Evolutionary conservation across 2,329 filamentous ascomycete genomes (phyloP).

Genomic region (Exophiala bonariae): DNA sequence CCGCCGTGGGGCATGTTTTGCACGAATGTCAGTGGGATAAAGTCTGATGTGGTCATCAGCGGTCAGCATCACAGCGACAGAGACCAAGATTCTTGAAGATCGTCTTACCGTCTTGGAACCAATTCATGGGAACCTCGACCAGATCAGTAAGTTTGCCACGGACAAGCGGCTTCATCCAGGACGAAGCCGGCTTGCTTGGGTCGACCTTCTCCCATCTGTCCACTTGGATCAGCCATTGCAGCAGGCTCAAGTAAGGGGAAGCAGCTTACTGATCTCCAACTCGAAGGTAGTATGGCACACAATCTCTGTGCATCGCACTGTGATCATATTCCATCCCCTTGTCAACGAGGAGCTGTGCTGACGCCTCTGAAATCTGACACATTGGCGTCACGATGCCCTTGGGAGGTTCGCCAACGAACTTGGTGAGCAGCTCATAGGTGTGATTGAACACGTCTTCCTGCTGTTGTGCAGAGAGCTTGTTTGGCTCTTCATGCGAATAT

Average conservation of each 20-base stretch:
- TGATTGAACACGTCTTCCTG: conserved; percentile 79
- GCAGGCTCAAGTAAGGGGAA: conserved; percentile 44
- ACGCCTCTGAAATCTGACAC: conserved; percentile 71
- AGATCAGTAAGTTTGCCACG: conserved; percentile 39
- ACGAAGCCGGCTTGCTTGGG: conserved; percentile 39
- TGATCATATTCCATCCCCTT: conserved; percentile 47
- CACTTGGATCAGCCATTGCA: conserved; percentile 43
- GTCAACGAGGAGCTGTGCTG: conserved; percentile 47
- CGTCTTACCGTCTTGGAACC: conserved; percentile 43
- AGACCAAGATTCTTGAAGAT: conserved; percentile 35
- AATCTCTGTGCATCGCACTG: conserved; percentile 49
- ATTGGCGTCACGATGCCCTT: conserved; percentile 71
- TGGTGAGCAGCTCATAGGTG: conserved; percentile 69
- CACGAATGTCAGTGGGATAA: conserved; percentile 45
- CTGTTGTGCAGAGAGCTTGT: conserved; percentile 70
- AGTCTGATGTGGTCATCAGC: neutral
- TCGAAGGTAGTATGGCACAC: conserved; percentile 22
- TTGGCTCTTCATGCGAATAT: conserved; percentile 73
- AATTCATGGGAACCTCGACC: conserved; percentile 45
- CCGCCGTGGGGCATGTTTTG: conserved; percentile 51
- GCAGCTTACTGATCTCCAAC: conserved; percentile 24
- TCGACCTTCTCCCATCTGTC: conserved; percentile 46
- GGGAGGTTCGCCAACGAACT: conserved; percentile 69
- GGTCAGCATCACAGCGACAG: neutral
- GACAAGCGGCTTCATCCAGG: conserved; percentile 52